These are phyloP conservation scores for Akanthomyces dipterigenus DNA, from an alignment of 2,329 filamentous ascomycete species.

Conservation along the genomic window DNA sequence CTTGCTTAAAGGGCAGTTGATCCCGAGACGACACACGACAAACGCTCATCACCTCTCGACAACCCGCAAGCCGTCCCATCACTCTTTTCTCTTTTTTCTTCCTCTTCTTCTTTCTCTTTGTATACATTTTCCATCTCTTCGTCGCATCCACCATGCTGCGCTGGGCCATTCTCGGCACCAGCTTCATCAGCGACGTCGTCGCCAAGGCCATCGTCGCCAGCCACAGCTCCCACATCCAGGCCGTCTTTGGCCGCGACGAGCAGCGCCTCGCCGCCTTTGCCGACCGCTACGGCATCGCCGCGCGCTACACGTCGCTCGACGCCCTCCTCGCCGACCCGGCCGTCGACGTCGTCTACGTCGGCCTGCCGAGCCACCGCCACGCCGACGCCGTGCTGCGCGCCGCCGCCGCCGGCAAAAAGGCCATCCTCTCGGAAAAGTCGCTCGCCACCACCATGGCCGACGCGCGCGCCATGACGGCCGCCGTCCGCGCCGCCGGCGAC, in stretches of 20 bases:
- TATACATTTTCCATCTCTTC: background rate
- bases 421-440: slow-evolving; percentile 23
- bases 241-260: slow-evolving; percentile 22
- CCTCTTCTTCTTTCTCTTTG: background rate
- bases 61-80: no score
- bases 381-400: slow-evolving; percentile 20
- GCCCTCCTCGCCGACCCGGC: slow-evolving; percentile 18
- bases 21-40: background rate
- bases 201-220: slow-evolving; percentile 19
- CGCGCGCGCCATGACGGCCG: slow-evolving; percentile 18
- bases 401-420: slow-evolving; percentile 17
- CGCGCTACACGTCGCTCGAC: slow-evolving; percentile 17
- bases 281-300: slow-evolving; percentile 18
- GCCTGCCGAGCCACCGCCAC: slow-evolving; percentile 22
- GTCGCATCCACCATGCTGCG: slow-evolving; percentile 16
- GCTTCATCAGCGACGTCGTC: slow-evolving; percentile 23
- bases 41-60: background rate
- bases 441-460: slow-evolving; percentile 22
- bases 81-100: background rate
- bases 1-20: background rate
- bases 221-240: slow-evolving; percentile 17
- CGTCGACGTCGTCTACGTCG: slow-evolving; percentile 23
- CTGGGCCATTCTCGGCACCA: slow-evolving; percentile 23
- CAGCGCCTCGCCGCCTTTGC: slow-evolving; percentile 20
- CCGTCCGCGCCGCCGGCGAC: slow-evolving; percentile 14